Base-by-base conservation (phyloP, 2,329 filamentous ascomycete species). In the Phaeosphaeria sp. region DNA sequence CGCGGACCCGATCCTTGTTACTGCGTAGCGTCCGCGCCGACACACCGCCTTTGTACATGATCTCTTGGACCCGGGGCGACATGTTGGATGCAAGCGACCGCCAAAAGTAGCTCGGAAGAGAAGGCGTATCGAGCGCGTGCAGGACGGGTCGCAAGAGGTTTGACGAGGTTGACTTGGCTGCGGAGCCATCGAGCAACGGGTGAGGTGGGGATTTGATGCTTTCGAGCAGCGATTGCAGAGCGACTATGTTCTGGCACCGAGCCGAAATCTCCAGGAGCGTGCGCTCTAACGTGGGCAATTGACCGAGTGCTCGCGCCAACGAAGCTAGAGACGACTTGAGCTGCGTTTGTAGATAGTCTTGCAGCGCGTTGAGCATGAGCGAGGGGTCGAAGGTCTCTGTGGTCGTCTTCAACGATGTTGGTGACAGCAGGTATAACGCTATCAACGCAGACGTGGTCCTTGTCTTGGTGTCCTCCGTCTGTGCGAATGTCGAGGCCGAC, bases 41-140 rank as follows among this genome's bases (percentile, higher is more conserved):
- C 0, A 93, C 90, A 0, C 95, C 94, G 1, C 94, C 93, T 56
- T 91, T 86, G 59, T 85, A 87, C 56, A 96, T 78, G 46, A 98
- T 91, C 64, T 98, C 94, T 75, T 93, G 89, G 0, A 97, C 92
- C 21, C 91, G 86, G 0, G 88, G 82, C 3, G 90, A 87, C 58
- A 98, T 82, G 55, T 87, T 89, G 0, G 90, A 87, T 0, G 95
- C 95, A 69, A 98, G 85, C 9, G 90, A 91, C 52, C 95, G 86
- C 93, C 95, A 99, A 79, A 97, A 99, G 75, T 94, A 96, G 0
- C 91, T 94, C 1, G 92, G 88, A 17, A 99, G 81, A 1, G 91
- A 95, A 0, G 91, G 87, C 0, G 93, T 97, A 77, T 98, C 95
- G 7, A 99, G 85, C n/a, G 89, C 83, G 11, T 85, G 81, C 9